Evolutionary conservation across 352 stramenopile species (phyloP), one percentile per base, ranked within the genome.

Genomic region (Bremia lactucae): DNA sequence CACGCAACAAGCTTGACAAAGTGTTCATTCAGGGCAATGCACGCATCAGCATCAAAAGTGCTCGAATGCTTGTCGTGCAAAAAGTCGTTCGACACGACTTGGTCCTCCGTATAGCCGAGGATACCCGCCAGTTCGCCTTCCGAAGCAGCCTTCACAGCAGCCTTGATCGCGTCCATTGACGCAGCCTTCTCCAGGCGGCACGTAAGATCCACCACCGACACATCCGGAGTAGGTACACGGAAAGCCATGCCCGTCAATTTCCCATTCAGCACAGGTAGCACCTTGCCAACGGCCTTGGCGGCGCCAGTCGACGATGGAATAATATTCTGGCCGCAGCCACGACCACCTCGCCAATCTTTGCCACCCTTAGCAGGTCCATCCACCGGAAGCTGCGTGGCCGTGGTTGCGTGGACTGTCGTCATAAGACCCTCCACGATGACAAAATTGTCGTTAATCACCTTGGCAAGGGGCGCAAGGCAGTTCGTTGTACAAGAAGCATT

Each of bases 401-500:
- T 99, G 43, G 98, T 93, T 47, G 95, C 91, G 71, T 99, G 96
- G 47, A 99, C 94, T 10, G 96, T 99, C 58, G 94, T 98, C 95
- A 99, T 98, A 22, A 98, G 73, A 62, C 87, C 96, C 53, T 98
- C 91, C 65, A 96, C 90, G 61, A 99, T 95, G 59, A 95, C 96
- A 58, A 98, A 99, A 49, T 96, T 91, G 66, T 99, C 94, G 73
- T 99, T 87, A 59, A 99, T 83, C 44, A 98, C 92, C 85, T 99
- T 98, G 43, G 96, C 95, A 38, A 98, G 65, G 18, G 96, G 96
- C 39, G 95, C 95, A 49, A 99, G 76, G 66, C 95, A 98, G 85
- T 99, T 99, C 59, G 96, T 99, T 43, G 96, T 99, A 77, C 96
- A 99, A 46, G 91, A 98, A 14, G 96, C 96, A 70, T 97, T 98